Percentiles rank a stretch among this genome's conserved stretches.
phyloP scores from a whole-genome alignment of 805 yeast genomes.

The Spathaspora hagerdaliae region DNA sequence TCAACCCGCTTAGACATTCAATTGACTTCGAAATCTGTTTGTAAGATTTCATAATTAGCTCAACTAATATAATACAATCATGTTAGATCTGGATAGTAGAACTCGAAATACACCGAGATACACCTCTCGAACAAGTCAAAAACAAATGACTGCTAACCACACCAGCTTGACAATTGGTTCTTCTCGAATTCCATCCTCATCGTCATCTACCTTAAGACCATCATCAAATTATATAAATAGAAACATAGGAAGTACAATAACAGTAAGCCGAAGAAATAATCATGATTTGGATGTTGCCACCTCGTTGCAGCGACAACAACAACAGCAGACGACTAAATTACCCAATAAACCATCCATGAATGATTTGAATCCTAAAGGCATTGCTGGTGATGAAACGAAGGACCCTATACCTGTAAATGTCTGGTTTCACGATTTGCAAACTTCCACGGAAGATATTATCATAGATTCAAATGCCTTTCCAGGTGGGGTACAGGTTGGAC shows the following conservation, averaged over 20 bases:
- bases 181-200: conserved; percentile 1
- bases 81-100: not conserved
- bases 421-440: conserved; percentile 70
- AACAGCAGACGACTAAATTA: too few relatives aligned
- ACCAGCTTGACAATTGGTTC: conserved; percentile 15
- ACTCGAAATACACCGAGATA: not conserved
- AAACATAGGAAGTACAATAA: conserved; percentile 20
- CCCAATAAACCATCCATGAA: not conserved
- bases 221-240: conserved; percentile 11
- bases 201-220: not conserved
- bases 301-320: not conserved
- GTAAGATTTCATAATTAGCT: too few relatives aligned
- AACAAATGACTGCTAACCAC: conserved; percentile 17
- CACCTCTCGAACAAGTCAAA: not conserved
- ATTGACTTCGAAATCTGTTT: too few relatives aligned
- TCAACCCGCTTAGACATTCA: too few relatives aligned
- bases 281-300: conserved; percentile 4
- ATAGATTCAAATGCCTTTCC: conserved; percentile 59
- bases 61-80: not conserved
- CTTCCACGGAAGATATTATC: conserved; percentile 55
- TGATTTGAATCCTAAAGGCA: too few relatives aligned
- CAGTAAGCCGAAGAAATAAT: conserved; percentile 14
- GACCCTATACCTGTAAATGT: conserved; percentile 39
- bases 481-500: conserved; percentile 69
- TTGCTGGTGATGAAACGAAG: conserved; percentile 1